Evolutionary conservation across 1,284 basidiomycete genomes (phyloP).

Genomic region (Ceratobasidium sp.): DNA sequence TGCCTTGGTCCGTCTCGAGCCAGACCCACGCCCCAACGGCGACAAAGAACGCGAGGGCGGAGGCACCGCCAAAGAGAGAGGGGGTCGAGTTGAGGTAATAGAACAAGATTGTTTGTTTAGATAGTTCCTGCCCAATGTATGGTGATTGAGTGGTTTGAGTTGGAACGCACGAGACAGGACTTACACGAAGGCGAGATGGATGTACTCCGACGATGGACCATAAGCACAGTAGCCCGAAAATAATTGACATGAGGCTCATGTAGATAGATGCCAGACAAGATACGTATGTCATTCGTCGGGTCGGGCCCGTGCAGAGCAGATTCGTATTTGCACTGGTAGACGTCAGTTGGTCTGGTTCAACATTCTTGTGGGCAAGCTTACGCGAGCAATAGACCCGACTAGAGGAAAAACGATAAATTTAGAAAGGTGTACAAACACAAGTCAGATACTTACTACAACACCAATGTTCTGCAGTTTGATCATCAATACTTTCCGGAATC

Average conservation of each 20-base stretch:
- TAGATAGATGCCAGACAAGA: conserved; percentile 42
- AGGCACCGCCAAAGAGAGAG: conserved; percentile 44
- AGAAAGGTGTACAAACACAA: not conserved
- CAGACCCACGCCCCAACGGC: conserved; percentile 46
- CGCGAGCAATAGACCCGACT: conserved; percentile 47
- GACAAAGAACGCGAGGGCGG: conserved; percentile 47
- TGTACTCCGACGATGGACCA: conserved; percentile 45
- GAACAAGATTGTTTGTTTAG: conserved; percentile 39
- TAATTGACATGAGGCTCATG: conserved; percentile 46
- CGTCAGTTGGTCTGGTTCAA: not conserved
- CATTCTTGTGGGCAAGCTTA: not conserved
- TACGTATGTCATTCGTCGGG: conserved; percentile 44
- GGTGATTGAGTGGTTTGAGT: not conserved
- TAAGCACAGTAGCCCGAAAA: conserved; percentile 46
- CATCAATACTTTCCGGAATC: conserved; percentile 39
- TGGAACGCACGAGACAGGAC: not conserved
- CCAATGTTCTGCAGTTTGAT: conserved; percentile 43
- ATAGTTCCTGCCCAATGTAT: conserved; percentile 21
- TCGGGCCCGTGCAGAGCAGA: conserved; percentile 42
- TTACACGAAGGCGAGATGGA: conserved; percentile 35
- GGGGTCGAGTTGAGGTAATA: conserved; percentile 45
- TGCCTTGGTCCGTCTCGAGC: conserved; percentile 38
- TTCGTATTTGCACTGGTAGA: conserved; percentile 37
- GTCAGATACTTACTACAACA: conserved; percentile 17
- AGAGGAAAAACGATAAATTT: not conserved